A percentile compares a stretch with the other conserved stretches of the same genome.
phyloP scores from a whole-genome alignment of 495 filamentous ascomycete species.

The Aspergillus biplanus region DNA sequence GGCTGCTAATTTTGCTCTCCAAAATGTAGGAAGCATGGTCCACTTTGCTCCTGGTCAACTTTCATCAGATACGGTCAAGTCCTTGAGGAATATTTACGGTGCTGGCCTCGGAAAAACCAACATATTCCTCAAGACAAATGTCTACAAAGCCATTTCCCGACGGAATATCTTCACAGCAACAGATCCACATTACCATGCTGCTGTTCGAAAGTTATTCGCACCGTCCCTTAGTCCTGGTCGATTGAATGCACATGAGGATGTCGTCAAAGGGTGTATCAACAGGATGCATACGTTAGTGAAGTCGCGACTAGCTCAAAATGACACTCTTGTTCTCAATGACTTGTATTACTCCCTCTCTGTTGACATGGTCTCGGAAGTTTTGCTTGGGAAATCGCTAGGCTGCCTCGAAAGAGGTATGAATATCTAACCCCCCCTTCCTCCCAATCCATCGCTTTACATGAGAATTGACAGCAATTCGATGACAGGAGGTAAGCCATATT shows the following conservation, averaged over 20 bases:
- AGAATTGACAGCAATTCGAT: neutral
- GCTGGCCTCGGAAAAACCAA: slow-evolving; percentile 24
- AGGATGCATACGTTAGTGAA: slow-evolving; percentile 26
- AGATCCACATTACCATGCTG: slow-evolving; percentile 28
- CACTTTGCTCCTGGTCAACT: too few species aligned
- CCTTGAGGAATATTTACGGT: slow-evolving; percentile 32
- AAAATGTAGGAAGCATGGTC: too few species aligned
- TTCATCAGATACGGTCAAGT: neutral
- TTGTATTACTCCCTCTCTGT: slow-evolving; percentile 33
- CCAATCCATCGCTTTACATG: too few species aligned
- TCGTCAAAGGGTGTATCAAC: slow-evolving; percentile 26
- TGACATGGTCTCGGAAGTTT: slow-evolving; percentile 33
- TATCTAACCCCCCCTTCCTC: too few species aligned
- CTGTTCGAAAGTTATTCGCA: slow-evolving; percentile 31
- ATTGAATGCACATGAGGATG: slow-evolving; percentile 27
- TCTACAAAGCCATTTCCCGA: slow-evolving; percentile 33
- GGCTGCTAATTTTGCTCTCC: too few species aligned
- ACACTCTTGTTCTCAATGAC: slow-evolving; percentile 27
- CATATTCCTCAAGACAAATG: slow-evolving; percentile 28
- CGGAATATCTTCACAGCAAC: slow-evolving; percentile 34
- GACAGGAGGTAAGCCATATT: slow-evolving; percentile 17
- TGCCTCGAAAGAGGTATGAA: slow-evolving; percentile 26
- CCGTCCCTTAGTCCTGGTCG: slow-evolving; percentile 28
- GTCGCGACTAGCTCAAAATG: slow-evolving; percentile 9
- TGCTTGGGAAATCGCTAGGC: slow-evolving; percentile 30